phyloP scores from a whole-genome alignment of 169 alveolate species.

The Plasmodium ovale region DNA sequence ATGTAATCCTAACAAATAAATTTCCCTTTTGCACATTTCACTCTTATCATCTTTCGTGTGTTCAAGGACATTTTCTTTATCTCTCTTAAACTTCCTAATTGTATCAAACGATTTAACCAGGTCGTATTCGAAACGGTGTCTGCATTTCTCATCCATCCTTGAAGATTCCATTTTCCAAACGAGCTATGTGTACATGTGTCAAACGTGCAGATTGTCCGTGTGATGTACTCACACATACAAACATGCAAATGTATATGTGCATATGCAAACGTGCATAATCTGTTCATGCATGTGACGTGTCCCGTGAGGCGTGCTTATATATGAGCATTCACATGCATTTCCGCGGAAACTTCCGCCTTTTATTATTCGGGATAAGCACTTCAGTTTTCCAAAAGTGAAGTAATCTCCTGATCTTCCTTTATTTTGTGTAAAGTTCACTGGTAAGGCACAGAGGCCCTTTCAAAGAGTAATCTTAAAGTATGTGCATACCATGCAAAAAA shows the following conservation, averaged over 20 bases:
- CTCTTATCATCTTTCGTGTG: conserved; percentile 36
- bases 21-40: conserved; percentile 11
- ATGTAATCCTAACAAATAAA: conserved; percentile 68
- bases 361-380: no score
- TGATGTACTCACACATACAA: background rate
- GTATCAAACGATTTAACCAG: conserved; percentile 40
- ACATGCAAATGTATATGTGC: background rate
- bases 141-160: background rate
- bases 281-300: background rate
- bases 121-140: conserved; percentile 32
- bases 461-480: no score
- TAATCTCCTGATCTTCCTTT: no score
- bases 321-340: no score
- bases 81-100: conserved; percentile 11
- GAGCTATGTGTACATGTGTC: background rate
- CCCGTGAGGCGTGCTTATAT: no score
- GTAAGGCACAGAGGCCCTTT: no score
- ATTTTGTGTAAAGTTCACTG: no score
- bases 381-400: no score
- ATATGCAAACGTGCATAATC: background rate
- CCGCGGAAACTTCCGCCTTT: no score
- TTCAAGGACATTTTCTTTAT: background rate
- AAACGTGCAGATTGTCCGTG: background rate
- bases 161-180: conserved; percentile 14
- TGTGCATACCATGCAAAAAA: no score